These are phyloP conservation scores for Chlorella sp. DNA, from an alignment of 139 green algal species.

Conservation along the genomic window DNA sequence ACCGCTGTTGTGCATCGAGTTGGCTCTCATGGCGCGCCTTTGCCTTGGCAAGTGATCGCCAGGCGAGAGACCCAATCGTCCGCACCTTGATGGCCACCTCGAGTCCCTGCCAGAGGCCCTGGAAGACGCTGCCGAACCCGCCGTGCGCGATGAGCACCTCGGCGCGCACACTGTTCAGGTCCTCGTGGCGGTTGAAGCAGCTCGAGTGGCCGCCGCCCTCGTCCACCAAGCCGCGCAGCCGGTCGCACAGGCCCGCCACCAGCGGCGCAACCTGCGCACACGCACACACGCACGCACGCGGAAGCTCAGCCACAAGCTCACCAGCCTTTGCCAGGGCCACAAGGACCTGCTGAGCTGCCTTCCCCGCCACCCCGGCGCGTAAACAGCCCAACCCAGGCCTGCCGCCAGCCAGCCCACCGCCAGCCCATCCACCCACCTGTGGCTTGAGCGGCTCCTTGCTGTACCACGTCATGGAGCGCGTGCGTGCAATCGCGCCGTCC, in stretches of 20 bases:
- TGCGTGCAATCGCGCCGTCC: too few relatives aligned
- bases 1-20: neutral
- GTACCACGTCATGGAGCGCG: neutral
- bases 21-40: neutral
- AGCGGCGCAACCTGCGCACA: constrained; percentile 11
- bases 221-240: neutral
- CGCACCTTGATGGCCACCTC: constrained; percentile 25
- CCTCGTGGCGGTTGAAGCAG: constrained; percentile 13
- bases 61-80: neutral
- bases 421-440: too few relatives aligned
- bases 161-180: neutral
- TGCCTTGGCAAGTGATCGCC: neutral
- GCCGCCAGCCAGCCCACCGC: too few relatives aligned
- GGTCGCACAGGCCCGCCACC: constrained; percentile 7
- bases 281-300: too few relatives aligned
- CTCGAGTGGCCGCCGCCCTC: neutral
- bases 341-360: too few relatives aligned
- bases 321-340: too few relatives aligned
- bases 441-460: neutral
- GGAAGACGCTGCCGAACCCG: constrained; percentile 28
- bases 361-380: too few relatives aligned
- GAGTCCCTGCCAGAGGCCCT: constrained; percentile 21
- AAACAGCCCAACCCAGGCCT: too few relatives aligned
- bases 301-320: too few relatives aligned
- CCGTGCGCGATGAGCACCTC: constrained; percentile 16